Conservation (phyloP, 495 filamentous ascomycete genomes). For the Cairneyella variabilis region DNA sequence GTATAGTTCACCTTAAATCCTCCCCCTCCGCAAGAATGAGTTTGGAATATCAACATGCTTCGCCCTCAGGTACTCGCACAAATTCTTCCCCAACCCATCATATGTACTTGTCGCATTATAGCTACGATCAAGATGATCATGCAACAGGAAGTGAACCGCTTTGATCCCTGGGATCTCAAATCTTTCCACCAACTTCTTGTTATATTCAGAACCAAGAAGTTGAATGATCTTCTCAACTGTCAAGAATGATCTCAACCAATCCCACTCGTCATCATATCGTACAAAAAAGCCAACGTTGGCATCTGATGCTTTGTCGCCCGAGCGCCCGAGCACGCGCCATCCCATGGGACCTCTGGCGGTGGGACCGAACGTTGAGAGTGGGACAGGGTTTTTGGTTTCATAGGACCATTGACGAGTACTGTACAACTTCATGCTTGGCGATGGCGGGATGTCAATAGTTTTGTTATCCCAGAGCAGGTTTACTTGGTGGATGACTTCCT, state of each 20-base stretch:
- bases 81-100: conserved; percentile 54
- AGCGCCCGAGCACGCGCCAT: conserved; percentile 36
- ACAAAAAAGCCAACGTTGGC: conserved; percentile 53
- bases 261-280: conserved; percentile 43
- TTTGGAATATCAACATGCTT: conserved; percentile 45
- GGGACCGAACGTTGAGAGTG: conserved; percentile 14
- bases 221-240: conserved; percentile 32
- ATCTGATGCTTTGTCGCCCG: conserved; percentile 51
- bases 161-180: conserved; percentile 40
- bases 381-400: not conserved
- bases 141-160: conserved; percentile 52
- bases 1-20: too few relatives aligned
- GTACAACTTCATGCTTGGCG: too few relatives aligned
- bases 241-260: conserved; percentile 46
- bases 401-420: too few relatives aligned
- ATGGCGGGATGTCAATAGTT: conserved; percentile 26
- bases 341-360: conserved; percentile 28
- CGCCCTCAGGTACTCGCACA: conserved; percentile 49
- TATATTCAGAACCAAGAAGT: conserved; percentile 31
- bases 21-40: conserved; percentile 7
- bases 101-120: conserved; percentile 42
- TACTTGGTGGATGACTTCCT: conserved; percentile 26
- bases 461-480: conserved; percentile 23
- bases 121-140: conserved; percentile 49
- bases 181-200: conserved; percentile 36